Evolutionary conservation across 2,329 filamentous ascomycete genomes (phyloP), one percentile per base, ranked within the genome.

Genomic region (Ophiocordyceps camponoti-floridani): DNA sequence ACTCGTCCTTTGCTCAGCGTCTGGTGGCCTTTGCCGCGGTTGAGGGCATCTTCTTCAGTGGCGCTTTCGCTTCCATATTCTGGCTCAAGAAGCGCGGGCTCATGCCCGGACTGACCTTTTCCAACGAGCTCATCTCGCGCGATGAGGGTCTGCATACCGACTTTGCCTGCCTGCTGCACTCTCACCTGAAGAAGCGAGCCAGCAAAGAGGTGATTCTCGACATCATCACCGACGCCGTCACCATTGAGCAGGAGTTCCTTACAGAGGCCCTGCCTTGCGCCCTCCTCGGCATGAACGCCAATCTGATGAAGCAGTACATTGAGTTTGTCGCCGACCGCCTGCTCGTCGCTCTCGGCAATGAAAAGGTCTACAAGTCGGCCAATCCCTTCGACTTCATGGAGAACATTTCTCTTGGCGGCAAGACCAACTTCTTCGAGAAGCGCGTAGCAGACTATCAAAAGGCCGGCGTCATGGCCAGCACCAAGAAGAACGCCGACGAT

Each of bases 391-490:
- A 98, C 74, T 98, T 98, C 67, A 98, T 98, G 91, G 91, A 98
- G 76, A 95, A 94, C 69, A 98, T 98, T 66, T 96, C 91, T 19
- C 77, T 98, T 11, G 85, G 87, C 44, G 91, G 91, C 67, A 98
- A 98, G 84, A 98, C 91, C 63, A 98, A 98, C 79, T 98, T 98
- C 78, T 98, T 98, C 64, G 91, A 98, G 82, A 98, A 98, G 84
- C 86, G 91, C 56, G 91, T 98, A 47, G 91, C 82, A 63, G 91
- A 98, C 60, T 98, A 98, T 77, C 91, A 98, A 70, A 98, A 98
- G 77, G 88, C 91, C 35, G 91, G 91, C 72, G 89, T 98, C 64
- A 94, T 98, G 86, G 82, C 82, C 58, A 88, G 84, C 69, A 84
- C 81, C 55, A 84, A 83, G 68, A 87, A 87, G 71, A 80, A 82